phyloP scores from a whole-genome alignment of 441 rosid genomes.

The Kokia cookei region DNA sequence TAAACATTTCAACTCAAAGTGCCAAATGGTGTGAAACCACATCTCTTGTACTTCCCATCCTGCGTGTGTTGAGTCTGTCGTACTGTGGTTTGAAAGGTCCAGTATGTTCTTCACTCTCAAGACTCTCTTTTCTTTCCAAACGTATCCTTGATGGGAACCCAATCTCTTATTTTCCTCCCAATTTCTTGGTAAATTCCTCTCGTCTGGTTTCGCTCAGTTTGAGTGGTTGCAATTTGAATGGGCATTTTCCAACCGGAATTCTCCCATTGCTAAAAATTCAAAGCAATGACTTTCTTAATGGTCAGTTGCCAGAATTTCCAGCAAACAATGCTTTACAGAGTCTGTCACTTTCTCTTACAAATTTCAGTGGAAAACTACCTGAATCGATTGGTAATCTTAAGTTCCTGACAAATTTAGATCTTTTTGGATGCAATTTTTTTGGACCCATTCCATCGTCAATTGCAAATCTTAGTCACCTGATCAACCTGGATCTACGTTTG shows the following conservation, averaged over 20 bases:
- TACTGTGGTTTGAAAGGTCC: not conserved
- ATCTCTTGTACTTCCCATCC: not conserved
- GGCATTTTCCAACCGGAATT: not conserved
- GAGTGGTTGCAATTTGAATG: not conserved
- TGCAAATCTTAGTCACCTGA: not conserved
- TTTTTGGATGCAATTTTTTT: rapidly evolving
- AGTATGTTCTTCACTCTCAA: not conserved
- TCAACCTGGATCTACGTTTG: not conserved
- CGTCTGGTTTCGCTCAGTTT: not conserved
- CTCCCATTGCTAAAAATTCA: not conserved
- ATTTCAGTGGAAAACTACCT: not conserved
- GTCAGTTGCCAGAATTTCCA: not conserved
- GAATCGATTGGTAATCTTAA: not conserved
- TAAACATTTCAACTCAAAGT: too few species aligned
- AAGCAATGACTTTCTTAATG: rapidly evolving
- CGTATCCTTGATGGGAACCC: not conserved
- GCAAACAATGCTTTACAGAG: not conserved
- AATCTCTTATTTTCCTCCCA: not conserved
- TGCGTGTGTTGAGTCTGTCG: not conserved
- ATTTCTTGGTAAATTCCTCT: not conserved
- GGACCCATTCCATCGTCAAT: not conserved
- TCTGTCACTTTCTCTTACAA: rapidly evolving
- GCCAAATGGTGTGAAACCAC: not conserved
- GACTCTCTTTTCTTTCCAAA: not conserved
- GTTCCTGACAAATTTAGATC: not conserved